Evolutionary conservation across 1,284 basidiomycete genomes (phyloP), one percentile per base, ranked within the genome.

Genomic region (Ceratobasidium sp.): DNA sequence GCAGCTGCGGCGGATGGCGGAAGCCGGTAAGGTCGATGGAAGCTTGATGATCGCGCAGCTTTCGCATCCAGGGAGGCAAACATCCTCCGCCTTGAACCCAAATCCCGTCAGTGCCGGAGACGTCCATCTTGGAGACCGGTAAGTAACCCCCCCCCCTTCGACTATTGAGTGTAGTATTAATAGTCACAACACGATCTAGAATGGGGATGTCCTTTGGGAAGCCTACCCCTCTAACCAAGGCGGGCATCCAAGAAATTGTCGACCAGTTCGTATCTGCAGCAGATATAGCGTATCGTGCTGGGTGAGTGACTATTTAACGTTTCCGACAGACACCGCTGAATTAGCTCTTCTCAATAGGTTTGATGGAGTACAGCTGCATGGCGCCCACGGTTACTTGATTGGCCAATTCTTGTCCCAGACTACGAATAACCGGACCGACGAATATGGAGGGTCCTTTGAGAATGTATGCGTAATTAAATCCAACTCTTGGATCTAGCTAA

Each of bases 11-110:
- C 77, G 78, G 9, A 77, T 81, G 43, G 80, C 83, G 43, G 77
- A 76, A 9, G 80, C 79, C 6, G 77, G 79, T 23, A 84, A 83
- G 74, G 82, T 82, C 1, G 77, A 83, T 59, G 83, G 84, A 38
- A 80, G 80, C 1, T 77, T 84, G 47, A 79, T 80, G 43, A 79
- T 84, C 62, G 82, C 80, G 1, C 84, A 85, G 78, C 74, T 84
- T 23, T 82, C 81, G 14, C 83, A 84, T 77, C 82, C 80, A 1
- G 84, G 84, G 73, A 14, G 77, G 71, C 61, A 75, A 75, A 73
- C 75, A 59, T 30, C 77, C 26, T 52, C 77, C 35, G 75, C 75
- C 52, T 73, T 82, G 35, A 76, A 77, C 74, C 74, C 78, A 38
- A 62, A 78, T 32, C 79, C 81, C 5, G 78, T 81, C 11, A 81